Conservation (phyloP, 495 filamentous ascomycete species). For the Copromyces sp. region DNA sequence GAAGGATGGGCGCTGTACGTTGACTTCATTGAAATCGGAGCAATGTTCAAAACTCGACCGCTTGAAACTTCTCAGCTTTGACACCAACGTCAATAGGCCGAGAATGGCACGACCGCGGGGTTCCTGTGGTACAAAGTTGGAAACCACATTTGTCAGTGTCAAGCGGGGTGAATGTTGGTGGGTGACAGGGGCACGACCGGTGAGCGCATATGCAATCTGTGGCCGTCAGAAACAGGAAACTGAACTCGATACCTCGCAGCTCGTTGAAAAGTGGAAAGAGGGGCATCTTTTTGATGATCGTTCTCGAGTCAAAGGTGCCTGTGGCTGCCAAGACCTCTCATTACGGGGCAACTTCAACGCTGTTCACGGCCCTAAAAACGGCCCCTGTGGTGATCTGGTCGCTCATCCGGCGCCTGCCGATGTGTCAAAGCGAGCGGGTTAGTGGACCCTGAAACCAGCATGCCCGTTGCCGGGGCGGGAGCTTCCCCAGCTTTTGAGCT, state of each 20-base stretch:
- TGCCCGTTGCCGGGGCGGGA: background rate
- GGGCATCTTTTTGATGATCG: too few species aligned
- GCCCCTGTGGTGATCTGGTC: background rate
- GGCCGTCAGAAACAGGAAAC: background rate
- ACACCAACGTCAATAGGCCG: background rate
- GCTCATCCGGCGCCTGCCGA: background rate
- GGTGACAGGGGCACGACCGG: background rate
- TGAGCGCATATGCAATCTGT: background rate
- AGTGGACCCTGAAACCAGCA: background rate
- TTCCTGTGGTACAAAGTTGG: background rate
- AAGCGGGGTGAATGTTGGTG: background rate
- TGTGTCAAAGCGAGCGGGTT: background rate
- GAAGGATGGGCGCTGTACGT: background rate
- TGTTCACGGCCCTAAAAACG: background rate
- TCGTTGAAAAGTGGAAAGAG: too few species aligned
- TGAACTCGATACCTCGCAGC: background rate
- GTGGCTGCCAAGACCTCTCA: background rate
- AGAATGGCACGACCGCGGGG: background rate
- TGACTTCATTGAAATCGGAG: background rate
- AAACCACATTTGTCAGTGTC: background rate
- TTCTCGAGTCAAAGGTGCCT: too few species aligned
- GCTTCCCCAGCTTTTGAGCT: background rate
- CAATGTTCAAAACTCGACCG: background rate
- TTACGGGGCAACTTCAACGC: background rate
- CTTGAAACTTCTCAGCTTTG: background rate